A percentile compares a stretch with the other conserved stretches of the same genome.
Evolutionary conservation across 345 rosid species (phyloP).

Genomic region (Leavenworthia alabamica): DNA sequence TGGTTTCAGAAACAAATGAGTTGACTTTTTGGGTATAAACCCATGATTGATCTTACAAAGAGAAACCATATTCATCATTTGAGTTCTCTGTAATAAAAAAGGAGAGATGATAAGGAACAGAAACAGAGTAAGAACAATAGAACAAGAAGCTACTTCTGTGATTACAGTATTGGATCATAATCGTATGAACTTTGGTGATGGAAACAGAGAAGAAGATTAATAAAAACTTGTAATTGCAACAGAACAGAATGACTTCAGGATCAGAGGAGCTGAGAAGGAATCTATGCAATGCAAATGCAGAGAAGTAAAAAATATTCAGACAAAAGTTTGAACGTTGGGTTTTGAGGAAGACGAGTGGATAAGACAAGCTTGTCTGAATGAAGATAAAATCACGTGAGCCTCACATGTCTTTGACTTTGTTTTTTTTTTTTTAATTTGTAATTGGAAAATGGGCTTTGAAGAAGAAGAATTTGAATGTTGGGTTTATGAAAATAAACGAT

Average conservation of each 20-base stretch:
- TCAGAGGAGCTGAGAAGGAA: not conserved
- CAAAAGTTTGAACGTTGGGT: conserved; percentile 12
- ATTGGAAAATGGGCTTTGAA: not conserved
- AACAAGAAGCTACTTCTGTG: not conserved
- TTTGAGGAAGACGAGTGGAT: conserved; percentile 15
- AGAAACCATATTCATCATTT: conserved; percentile 22
- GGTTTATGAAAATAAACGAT: too few relatives aligned
- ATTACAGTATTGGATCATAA: not conserved
- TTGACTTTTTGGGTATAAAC: conserved; percentile 3
- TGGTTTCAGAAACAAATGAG: conserved; percentile 3
- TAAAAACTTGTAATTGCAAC: not conserved
- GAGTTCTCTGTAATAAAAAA: conserved; percentile 13
- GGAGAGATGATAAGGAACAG: not conserved
- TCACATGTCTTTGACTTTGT: conserved; percentile 1
- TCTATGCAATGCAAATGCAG: not conserved
- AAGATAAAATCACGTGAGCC: conserved; percentile 23
- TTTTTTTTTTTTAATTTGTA: not conserved
- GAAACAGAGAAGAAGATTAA: not conserved
- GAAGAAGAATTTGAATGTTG: too few relatives aligned
- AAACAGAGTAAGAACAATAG: not conserved
- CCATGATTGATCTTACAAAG: conserved; percentile 15
- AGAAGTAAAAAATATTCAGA: not conserved
- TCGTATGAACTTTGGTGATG: not conserved
- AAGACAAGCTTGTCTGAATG: not conserved
- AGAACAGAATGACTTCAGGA: not conserved